Evolutionary conservation across 108 stramenopile genomes (phyloP).

Genomic region (Craspedostauros australis): DNA sequence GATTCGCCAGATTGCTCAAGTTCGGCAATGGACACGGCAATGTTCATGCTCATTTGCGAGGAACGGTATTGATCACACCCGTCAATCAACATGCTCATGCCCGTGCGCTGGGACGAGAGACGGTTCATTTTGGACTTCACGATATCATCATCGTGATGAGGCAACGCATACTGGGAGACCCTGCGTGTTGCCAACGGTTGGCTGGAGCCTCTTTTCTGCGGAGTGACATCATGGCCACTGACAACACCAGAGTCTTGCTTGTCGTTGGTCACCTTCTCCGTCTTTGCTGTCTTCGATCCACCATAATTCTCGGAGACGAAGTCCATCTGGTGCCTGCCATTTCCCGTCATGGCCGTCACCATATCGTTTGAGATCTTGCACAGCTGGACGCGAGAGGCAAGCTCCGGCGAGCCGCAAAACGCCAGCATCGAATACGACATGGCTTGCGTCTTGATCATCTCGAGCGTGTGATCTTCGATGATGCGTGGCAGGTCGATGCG

Average conservation of each 20-base stretch:
- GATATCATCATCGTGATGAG: too few species aligned
- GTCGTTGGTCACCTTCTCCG: neutral
- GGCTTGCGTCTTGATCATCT: constrained; percentile 11
- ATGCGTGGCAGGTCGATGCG: constrained; percentile 16
- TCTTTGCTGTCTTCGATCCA: constrained; percentile 15
- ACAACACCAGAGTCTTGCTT: neutral
- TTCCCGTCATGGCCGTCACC: constrained; percentile 26
- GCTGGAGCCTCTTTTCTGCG: too few species aligned
- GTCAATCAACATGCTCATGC: too few species aligned
- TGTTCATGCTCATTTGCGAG: too few species aligned
- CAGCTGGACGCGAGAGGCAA: constrained; percentile 4
- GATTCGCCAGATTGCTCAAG: too few species aligned
- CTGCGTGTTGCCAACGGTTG: too few species aligned
- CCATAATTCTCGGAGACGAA: constrained; percentile 36
- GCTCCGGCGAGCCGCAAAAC: constrained; percentile 30
- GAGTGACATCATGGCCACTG: too few species aligned
- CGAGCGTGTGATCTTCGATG: constrained; percentile 27
- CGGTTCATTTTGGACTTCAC: too few species aligned
- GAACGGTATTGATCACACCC: too few species aligned
- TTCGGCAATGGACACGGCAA: too few species aligned
- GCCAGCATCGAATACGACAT: constrained; percentile 25
- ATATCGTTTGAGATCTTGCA: constrained; percentile 32
- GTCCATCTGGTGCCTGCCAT: constrained; percentile 31
- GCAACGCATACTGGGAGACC: too few species aligned
- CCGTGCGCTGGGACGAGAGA: too few species aligned